A percentile compares a stretch with the other conserved stretches of the same genome.
phyloP scores from a whole-genome alignment of 1,284 basidiomycete species.

The Cystobasidiaceae sp. region DNA sequence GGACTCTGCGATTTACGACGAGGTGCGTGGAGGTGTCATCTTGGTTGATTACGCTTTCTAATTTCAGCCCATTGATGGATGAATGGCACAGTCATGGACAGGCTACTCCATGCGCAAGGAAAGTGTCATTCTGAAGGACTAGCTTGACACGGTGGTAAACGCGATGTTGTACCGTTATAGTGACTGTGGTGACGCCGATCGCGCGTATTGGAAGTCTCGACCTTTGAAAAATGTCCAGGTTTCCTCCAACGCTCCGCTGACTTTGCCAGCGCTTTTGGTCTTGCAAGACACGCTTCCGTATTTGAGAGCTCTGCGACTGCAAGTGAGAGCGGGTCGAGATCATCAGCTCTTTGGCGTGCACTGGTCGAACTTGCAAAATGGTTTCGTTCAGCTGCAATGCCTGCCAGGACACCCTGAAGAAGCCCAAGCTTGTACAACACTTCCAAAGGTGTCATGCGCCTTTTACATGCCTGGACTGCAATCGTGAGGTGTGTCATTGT shows the following conservation, averaged over 20 bases:
- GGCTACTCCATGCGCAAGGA: slow-evolving; percentile 66
- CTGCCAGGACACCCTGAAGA: slow-evolving; percentile 33
- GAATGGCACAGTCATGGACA: slow-evolving; percentile 63
- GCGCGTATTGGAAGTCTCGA: no score
- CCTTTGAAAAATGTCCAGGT: no score
- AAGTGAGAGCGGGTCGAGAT: background rate
- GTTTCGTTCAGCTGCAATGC: slow-evolving; percentile 23
- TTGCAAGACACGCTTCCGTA: no score
- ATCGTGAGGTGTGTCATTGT: background rate
- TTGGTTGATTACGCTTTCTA: slow-evolving; percentile 21
- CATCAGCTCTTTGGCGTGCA: background rate
- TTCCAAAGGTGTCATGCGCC: slow-evolving; percentile 30
- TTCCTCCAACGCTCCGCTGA: no score
- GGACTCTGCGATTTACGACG: slow-evolving; percentile 69
- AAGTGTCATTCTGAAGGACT: slow-evolving; percentile 56
- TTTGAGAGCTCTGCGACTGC: no score
- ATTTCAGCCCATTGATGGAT: background rate
- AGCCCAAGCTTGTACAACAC: slow-evolving; percentile 33
- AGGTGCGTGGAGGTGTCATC: slow-evolving; percentile 53
- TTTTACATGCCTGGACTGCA: slow-evolving; percentile 34
- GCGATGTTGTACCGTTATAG: background rate
- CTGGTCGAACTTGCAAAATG: background rate
- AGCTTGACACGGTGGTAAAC: slow-evolving; percentile 31
- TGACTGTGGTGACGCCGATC: background rate
- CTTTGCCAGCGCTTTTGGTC: no score